Conservation (phyloP, 129 eudicot species). For the Flaveria robusta region DNA sequence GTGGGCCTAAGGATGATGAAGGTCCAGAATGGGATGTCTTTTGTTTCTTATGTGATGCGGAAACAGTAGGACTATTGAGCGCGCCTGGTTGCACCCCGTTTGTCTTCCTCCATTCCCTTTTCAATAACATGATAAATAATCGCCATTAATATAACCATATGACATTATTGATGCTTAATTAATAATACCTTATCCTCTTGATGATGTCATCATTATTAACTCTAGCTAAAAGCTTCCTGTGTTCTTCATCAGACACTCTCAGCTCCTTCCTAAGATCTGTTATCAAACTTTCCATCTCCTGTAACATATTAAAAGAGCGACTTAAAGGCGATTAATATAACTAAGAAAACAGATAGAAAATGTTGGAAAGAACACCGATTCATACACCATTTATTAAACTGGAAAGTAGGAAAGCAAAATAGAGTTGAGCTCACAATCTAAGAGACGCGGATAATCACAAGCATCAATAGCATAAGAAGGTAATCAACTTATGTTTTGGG, state of each 20-base stretch:
- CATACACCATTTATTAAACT: neutral
- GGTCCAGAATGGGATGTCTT: conserved; percentile 63
- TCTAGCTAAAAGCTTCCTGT: conserved; percentile 70
- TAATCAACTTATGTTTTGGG: neutral
- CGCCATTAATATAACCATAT: neutral
- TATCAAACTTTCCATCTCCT: conserved; percentile 93
- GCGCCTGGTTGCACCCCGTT: conserved; percentile 58
- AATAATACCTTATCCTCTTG: conserved; percentile 61
- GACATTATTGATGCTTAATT: neutral
- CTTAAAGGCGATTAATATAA: neutral
- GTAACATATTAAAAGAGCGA: conserved; percentile 19
- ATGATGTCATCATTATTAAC: conserved; percentile 89
- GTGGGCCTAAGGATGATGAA: conserved; percentile 67
- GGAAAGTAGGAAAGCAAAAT: neutral
- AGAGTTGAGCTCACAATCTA: neutral
- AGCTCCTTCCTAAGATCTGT: conserved; percentile 93
- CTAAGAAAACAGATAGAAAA: neutral
- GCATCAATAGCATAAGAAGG: neutral
- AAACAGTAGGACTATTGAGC: conserved; percentile 53
- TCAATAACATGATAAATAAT: conserved; percentile 18
- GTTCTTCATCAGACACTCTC: conserved; percentile 89
- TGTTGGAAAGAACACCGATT: neutral
- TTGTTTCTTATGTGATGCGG: conserved; percentile 79
- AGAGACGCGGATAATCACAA: neutral
- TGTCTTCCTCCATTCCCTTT: conserved; percentile 82